phyloP scores from a whole-genome alignment of 1,139 yeast species.

The Suhomyces atakaporum region DNA sequence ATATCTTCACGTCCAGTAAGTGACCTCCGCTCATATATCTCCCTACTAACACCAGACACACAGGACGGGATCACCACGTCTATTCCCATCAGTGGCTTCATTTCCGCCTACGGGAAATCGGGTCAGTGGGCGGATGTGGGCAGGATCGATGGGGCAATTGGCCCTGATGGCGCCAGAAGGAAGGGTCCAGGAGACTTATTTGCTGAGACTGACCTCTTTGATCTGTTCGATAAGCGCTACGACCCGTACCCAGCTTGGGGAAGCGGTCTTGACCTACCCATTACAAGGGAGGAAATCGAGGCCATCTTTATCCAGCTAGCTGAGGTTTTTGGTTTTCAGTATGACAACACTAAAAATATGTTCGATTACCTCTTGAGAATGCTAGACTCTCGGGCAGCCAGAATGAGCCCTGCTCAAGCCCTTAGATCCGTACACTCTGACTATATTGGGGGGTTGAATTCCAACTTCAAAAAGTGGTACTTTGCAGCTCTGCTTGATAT shows the following conservation, averaged over 20 bases:
- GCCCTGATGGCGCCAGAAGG: slow-evolving; percentile 20
- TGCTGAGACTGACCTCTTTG: slow-evolving; percentile 44
- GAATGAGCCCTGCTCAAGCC: slow-evolving; percentile 97
- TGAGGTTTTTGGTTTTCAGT: slow-evolving; percentile 93
- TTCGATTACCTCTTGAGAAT: slow-evolving; percentile 93
- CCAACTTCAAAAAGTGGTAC: slow-evolving; percentile 32
- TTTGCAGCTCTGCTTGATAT: slow-evolving; percentile 33
- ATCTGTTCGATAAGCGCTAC: slow-evolving; percentile 37
- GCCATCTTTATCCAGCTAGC: slow-evolving; percentile 88
- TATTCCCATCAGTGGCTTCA: slow-evolving; percentile 47
- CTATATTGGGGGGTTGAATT: slow-evolving; percentile 54
- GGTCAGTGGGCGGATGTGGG: slow-evolving; percentile 48
- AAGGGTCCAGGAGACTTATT: slow-evolving; percentile 30
- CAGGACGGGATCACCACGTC: slow-evolving; percentile 5
- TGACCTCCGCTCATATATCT: neutral
- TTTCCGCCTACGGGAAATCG: slow-evolving; percentile 46
- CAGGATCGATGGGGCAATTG: slow-evolving; percentile 29
- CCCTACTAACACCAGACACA: slow-evolving; percentile 3
- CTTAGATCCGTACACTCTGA: slow-evolving; percentile 91
- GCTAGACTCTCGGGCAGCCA: slow-evolving; percentile 91
- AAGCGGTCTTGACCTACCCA: slow-evolving; percentile 25
- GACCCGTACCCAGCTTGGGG: slow-evolving; percentile 67
- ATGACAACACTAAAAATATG: slow-evolving; percentile 96
- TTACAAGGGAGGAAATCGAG: slow-evolving; percentile 53
- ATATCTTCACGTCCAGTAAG: neutral